Base-by-base conservation (phyloP, 148 eudicot species). In the Cornus controversa region DNA sequence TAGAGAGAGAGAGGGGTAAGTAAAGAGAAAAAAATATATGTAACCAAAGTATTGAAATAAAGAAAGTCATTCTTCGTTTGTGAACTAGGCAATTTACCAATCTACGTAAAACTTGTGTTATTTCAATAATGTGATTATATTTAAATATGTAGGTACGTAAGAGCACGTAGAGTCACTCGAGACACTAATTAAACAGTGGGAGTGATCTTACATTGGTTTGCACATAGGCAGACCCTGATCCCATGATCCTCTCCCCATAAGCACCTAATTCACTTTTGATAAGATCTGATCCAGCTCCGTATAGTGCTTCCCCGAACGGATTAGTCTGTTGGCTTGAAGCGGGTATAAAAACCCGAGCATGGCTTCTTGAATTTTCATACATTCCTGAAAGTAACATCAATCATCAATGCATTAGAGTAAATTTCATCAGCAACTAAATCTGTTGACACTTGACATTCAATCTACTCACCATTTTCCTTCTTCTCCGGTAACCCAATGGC, bases 201-300 rank as follows among this genome's bases (percentile, higher is more conserved):
- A 40, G 1, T 40, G 8, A 40, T 42, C 72, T 45, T 40, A 42
- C 73, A 45, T 70, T 70, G 58, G 29, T 70, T 45, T 40, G 73
- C 25, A 70, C 73, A 70, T 70, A 45, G 23, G 29, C 28, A n/a
- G 73, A 70, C 22, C 73, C n/a, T 45, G 73, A 40, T 45, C 73
- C 73, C 11, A 70, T 40, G 28, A 70, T 40, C 73, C 10, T 70
- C 31, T 70, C 73, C 29, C 58, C 31, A 70, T 45, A 70, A 70
- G 73, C 73, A 40, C 73, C 73, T 22, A 70, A 10, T 45, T 70
- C 73, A n/a, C 1, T 70, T 23, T 42, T 70, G 57, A 70, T 70
- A 8, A 70, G 57, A 70, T 70, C 73, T 23, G 58, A 70, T 10
- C 73, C 73, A 45, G 29, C 73, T 24, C 57, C 73, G 23, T 4